These are phyloP conservation scores for Kodamaea ohmeri DNA, from an alignment of 1,139 yeast species.

Conservation along the genomic window DNA sequence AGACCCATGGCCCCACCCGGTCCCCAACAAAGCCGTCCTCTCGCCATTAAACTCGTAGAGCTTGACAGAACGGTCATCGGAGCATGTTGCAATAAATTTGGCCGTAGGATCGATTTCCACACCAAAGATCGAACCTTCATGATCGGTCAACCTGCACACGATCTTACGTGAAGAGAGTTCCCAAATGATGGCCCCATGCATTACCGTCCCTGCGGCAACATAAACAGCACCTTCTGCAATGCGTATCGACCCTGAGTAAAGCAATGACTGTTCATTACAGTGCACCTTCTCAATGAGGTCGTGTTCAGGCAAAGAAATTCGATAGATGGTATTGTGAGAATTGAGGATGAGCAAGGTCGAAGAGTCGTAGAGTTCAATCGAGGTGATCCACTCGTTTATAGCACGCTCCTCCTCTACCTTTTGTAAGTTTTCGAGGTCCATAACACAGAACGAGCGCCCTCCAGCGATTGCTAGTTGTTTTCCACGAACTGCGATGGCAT, in stretches of 20 bases:
- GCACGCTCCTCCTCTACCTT: slow-evolving; percentile 49
- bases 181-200: slow-evolving; percentile 87
- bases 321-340: slow-evolving; percentile 73
- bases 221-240: slow-evolving; percentile 41
- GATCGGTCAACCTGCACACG: slow-evolving; percentile 60
- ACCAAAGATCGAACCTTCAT: slow-evolving; percentile 89
- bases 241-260: slow-evolving; percentile 80
- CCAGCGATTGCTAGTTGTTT: slow-evolving; percentile 58
- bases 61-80: slow-evolving; percentile 88
- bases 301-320: slow-evolving; percentile 34
- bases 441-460: slow-evolving; percentile 61
- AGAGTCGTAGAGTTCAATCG: slow-evolving; percentile 48
- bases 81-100: slow-evolving; percentile 66
- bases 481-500: slow-evolving; percentile 53
- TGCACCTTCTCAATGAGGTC: slow-evolving; percentile 40
- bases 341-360: slow-evolving; percentile 54
- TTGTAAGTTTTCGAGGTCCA: slow-evolving; percentile 21
- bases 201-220: slow-evolving; percentile 88
- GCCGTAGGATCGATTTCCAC: slow-evolving; percentile 63
- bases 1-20: slow-evolving; percentile 97
- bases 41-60: slow-evolving; percentile 66
- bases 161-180: slow-evolving; percentile 45
- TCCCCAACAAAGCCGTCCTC: slow-evolving; percentile 45
- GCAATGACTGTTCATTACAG: slow-evolving; percentile 73
- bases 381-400: slow-evolving; percentile 75